A percentile compares a stretch with the other conserved stretches of the same genome.
phyloP scores from a whole-genome alignment of 2,329 filamentous ascomycete species.

The Seiridium unicorne region DNA sequence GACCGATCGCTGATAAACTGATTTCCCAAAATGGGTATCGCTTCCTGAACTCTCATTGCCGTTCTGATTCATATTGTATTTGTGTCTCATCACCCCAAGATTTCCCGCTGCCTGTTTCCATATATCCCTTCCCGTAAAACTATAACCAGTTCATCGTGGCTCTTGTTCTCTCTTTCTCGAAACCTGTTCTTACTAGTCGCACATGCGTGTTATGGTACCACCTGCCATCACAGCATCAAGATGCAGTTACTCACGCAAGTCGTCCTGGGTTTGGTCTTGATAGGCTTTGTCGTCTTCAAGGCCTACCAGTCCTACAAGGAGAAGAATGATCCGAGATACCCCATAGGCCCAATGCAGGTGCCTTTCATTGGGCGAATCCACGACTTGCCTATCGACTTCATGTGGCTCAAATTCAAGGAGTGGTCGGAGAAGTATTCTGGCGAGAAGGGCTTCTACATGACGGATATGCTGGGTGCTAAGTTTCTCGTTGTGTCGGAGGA shows the following conservation, averaged over 20 bases:
- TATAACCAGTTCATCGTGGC: background rate
- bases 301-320: slow-evolving; percentile 25
- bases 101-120: background rate
- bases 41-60: background rate
- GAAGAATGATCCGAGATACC: slow-evolving; percentile 26
- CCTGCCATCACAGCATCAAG: background rate
- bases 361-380: slow-evolving; percentile 39
- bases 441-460: slow-evolving; percentile 30
- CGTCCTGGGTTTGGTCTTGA: slow-evolving; percentile 16
- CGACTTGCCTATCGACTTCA: slow-evolving; percentile 44
- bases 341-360: slow-evolving; percentile 30
- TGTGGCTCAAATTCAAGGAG: slow-evolving; percentile 53
- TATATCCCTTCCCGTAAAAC: background rate
- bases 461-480: slow-evolving; percentile 31
- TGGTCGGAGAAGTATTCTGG: slow-evolving; percentile 31
- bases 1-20: background rate
- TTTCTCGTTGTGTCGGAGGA: slow-evolving; percentile 48
- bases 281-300: slow-evolving; percentile 19
- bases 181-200: background rate
- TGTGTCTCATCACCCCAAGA: background rate
- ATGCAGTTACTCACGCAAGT: slow-evolving; percentile 26
- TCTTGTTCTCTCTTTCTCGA: background rate
- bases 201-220: background rate
- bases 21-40: background rate
- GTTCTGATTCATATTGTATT: background rate